Base-by-base conservation (phyloP, 495 filamentous ascomycete genomes). In the Daldinia caldariorum region DNA sequence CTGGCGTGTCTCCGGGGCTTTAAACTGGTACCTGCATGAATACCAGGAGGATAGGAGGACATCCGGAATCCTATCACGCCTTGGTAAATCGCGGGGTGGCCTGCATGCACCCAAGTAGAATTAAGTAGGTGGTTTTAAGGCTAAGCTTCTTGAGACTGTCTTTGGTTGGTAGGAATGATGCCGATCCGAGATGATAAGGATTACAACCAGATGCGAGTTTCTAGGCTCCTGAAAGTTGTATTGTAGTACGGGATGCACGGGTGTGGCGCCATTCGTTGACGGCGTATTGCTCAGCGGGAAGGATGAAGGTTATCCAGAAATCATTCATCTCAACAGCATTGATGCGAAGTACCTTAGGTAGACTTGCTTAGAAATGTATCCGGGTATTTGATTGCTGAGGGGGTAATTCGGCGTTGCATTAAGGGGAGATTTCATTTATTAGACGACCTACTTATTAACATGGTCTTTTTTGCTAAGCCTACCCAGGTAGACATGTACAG, bases 101-200 rank as follows among this genome's bases (percentile, higher is more conserved):
- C 61, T 41, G 34, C 18, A 38, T 41, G 29, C 14, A 18, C 31
- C 39, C 26, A 62, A 43, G 49, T 34, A 60, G 8, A 47, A 12
- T 47, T 26, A 58, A 34, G 31, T 34, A 62, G 34, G 57, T 37
- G 51, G 50, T 6, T 34, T 13, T 37, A 14, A 22, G 35, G 35
- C 18, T 35, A 31, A n/a, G 20, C 47, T 22, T n/a, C 34, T 54
- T 50, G 39, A 58, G 35, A 68, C n/a, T 35, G 35, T 13, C 56
- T 16, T 68, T 55, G 54, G 59, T 47, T 55, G 58, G 49, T 31
- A 70, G 74, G 74, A 76, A 67, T 58, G n/a, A 60, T 53, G 66
- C 57, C 66, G 55, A 76, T 74, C 74, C 71, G 74, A 70, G 64
- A 74, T 74, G 74, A 74, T 39, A 58, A 74, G 74, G 74, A 66